Evolutionary conservation across 179 eudicot genomes (phyloP).

Genomic region (Sideroxylon spinosum): DNA sequence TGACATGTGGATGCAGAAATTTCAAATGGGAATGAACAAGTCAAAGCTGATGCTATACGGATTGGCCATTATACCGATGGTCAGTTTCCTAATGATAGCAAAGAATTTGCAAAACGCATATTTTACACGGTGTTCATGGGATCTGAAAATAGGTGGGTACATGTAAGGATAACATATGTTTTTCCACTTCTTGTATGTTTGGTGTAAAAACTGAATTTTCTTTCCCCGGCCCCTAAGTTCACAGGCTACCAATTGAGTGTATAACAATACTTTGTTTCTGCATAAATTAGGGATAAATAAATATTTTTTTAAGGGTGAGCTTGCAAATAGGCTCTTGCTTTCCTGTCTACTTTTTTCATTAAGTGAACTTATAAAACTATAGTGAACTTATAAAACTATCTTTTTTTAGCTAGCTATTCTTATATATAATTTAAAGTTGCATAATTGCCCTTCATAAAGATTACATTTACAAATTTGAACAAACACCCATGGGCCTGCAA

Average conservation of each 20-base stretch:
- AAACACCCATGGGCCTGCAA: too few species aligned
- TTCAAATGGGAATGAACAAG: conserved; percentile 73
- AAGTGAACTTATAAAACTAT: too few species aligned
- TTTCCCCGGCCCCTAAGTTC: background rate
- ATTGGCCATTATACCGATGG: conserved; percentile 90
- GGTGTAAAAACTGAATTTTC: background rate
- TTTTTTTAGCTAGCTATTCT: too few species aligned
- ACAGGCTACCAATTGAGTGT: background rate
- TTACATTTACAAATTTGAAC: too few species aligned
- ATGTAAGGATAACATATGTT: conserved; percentile 5
- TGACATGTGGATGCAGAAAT: conserved; percentile 47
- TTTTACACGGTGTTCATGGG: conserved; percentile 96
- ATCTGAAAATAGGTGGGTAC: conserved; percentile 78
- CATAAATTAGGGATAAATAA: too few species aligned
- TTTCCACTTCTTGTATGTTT: background rate
- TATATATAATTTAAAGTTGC: too few species aligned
- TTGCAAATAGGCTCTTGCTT: too few species aligned
- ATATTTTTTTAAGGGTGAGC: too few species aligned
- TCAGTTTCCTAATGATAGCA: conserved; percentile 73
- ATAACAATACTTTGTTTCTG: background rate
- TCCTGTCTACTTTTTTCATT: too few species aligned
- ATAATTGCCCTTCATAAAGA: too few species aligned
- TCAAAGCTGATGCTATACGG: conserved; percentile 85
- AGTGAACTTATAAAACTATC: too few species aligned
- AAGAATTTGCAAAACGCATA: conserved; percentile 86